Base-by-base conservation (phyloP, 805 yeast genomes). In the Spathaspora boniae region DNA sequence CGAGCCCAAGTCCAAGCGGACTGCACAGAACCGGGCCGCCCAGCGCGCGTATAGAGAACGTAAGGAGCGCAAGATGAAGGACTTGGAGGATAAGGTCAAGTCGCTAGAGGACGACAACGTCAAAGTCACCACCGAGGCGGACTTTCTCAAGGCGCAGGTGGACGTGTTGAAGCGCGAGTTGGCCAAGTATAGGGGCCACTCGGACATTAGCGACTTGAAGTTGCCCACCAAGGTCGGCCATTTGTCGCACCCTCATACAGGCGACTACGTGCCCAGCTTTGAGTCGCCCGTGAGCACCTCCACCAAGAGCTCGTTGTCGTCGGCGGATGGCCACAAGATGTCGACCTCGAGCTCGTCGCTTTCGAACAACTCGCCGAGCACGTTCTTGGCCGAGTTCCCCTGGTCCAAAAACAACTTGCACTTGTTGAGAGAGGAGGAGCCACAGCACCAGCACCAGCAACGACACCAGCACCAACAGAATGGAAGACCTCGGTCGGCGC, bases 21-120 rank as follows among this genome's bases (percentile, higher is more conserved):
- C 95, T 11, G 97, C 97, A 2, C 98, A 93, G 63, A 91, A 93
- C 59, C 74, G 98, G 50, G 97, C 97, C 3, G 98, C 98, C n/a
- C 98, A 93, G 62, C 71, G 98, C 37, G 98, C 98, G 5, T 91
- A 87, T 62, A 71, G 98, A 38, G 98, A 93, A 61, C 76, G 98
- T 42, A 91, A 91, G 58, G 98, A 91, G 58, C 72, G 72, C 33
- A 86, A 85, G 53, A 75, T 93, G 80, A 76, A 78, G 53, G 95
- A 87, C 45, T 69, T 91, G 42, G 96, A 89, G 55, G 80, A 78
- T 31, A 80, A 85, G 47, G 95, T 91, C 9, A 60, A 70, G 33
- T 58, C 65, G 45, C 70, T 91, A 46, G 96, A 93, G 57, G 73
- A 74, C 44, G 84, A 81, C 46, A 81, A 82, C 40, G 62, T 78